phyloP scores from a whole-genome alignment of 139 green algal species.

The Chlorella sp. region DNA sequence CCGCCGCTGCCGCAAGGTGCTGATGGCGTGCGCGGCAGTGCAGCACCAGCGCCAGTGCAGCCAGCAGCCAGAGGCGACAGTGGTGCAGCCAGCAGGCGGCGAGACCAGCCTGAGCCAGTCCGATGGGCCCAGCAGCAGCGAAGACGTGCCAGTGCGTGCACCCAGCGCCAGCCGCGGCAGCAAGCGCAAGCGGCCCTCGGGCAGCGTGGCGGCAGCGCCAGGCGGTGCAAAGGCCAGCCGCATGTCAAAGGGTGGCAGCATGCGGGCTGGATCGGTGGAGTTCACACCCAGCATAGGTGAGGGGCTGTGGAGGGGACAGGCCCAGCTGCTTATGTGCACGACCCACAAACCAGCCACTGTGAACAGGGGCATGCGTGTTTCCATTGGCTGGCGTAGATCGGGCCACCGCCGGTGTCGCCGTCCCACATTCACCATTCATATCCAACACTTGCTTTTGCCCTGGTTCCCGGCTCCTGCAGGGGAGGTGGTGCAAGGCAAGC shows the following conservation, averaged over 20 bases:
- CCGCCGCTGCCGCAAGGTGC: slow-evolving; percentile 13
- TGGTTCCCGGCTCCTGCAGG: not conserved
- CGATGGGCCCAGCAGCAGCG: slow-evolving; percentile 9
- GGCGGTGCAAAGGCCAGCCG: slow-evolving; percentile 5
- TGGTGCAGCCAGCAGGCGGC: not conserved
- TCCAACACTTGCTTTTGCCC: not conserved
- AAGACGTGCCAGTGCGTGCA: not conserved
- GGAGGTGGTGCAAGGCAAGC: slow-evolving; percentile 3
- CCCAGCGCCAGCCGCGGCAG: slow-evolving; percentile 5
- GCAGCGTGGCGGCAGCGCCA: not conserved
- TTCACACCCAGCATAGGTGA: not conserved
- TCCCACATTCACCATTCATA: no score
- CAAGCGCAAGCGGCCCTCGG: slow-evolving; percentile 13
- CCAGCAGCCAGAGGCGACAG: not conserved
- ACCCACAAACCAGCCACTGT: not conserved
- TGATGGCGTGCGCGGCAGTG: slow-evolving; percentile 4
- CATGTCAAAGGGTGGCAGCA: not conserved
- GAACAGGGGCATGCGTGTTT: not conserved
- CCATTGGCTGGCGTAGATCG: not conserved
- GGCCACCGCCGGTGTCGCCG: not conserved
- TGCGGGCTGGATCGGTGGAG: not conserved
- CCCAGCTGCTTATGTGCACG: no score
- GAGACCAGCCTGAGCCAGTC: not conserved
- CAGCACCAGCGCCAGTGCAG: slow-evolving; percentile 19
- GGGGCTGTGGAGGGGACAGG: not conserved